Percentiles rank a stretch among this genome's conserved stretches.
Evolutionary conservation across 495 filamentous ascomycete species (phyloP).

Genomic region (Podospora fimiseda): DNA sequence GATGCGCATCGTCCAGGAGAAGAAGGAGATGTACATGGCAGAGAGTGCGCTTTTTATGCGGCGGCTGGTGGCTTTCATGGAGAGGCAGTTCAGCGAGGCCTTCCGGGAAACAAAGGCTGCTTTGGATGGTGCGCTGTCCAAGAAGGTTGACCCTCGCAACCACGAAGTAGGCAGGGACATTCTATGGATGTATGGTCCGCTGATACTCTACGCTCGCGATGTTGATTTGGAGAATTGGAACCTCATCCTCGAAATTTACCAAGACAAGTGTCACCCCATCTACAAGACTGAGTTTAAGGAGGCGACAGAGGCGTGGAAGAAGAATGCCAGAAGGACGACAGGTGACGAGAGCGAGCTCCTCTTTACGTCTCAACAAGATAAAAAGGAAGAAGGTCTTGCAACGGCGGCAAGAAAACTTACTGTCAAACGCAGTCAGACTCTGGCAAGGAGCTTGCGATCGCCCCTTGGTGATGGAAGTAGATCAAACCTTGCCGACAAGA

Average conservation of each 20-base stretch:
- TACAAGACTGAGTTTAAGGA: slow-evolving; percentile 81
- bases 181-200: slow-evolving; percentile 77
- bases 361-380: slow-evolving; percentile 86
- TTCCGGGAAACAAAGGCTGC: slow-evolving; percentile 58
- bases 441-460: slow-evolving; percentile 71
- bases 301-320: slow-evolving; percentile 75
- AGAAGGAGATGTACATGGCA: slow-evolving; percentile 76
- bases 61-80: slow-evolving; percentile 72
- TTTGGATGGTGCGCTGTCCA: slow-evolving; percentile 45
- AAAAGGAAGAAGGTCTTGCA: slow-evolving; percentile 60
- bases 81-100: slow-evolving; percentile 68
- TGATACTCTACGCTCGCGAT: slow-evolving; percentile 80
- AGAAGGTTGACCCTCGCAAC: slow-evolving; percentile 49
- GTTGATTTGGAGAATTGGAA: slow-evolving; percentile 77
- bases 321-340: slow-evolving; percentile 65
- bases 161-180: slow-evolving; percentile 46
- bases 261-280: slow-evolving; percentile 62
- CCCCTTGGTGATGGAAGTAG: slow-evolving; percentile 57
- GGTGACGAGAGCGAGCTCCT: slow-evolving; percentile 83
- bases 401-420: slow-evolving; percentile 84
- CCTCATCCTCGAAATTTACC: slow-evolving; percentile 69
- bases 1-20: slow-evolving; percentile 90
- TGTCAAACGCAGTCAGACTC: slow-evolving; percentile 74
- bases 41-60: slow-evolving; percentile 68
- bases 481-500: slow-evolving; percentile 51